Base-by-base conservation (phyloP, 2,329 filamentous ascomycete genomes). In the Ophiocordyceps camponoti-floridani region DNA sequence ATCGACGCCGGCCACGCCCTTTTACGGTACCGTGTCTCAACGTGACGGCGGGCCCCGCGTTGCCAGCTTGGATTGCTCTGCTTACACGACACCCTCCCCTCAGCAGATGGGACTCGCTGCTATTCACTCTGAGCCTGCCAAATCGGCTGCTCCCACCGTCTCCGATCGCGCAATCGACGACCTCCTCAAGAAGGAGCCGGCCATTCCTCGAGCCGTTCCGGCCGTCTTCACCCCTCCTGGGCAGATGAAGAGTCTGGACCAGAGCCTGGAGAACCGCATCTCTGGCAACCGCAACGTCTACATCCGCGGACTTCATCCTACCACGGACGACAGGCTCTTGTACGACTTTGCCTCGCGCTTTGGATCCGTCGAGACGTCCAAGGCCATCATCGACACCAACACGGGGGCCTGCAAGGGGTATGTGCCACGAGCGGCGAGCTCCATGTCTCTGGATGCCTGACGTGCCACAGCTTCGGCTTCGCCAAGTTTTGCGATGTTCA, bases 361-460 rank as follows among this genome's bases (percentile, higher is more conserved):
- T 58, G 93, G 91, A 40, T 79, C 82, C 48, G 91, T 98, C 47
- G 86, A 94, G 65, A 94, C 88, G 51, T 95, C 87, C 57, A 98
- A 98, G 71, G 91, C 93, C 13, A 98, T 98, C 65, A 94, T 98
- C 56, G 93, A 98, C 65, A 82, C 88, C 44, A 80, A 83, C 52
- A 94, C 86, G 43, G 85, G 87, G 48, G 81, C 87, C 50, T 98
- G 91, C 76, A 98, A 98, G 67, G 91, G 91, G 91, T 94, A 66
- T 27, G 23, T 41, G 9, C 12, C 3, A 7, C 18, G 11, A 4
- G 19, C 8, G 18, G 5, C 11, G 5, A 14, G 4, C 8, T 7
- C 9, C 14, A 30, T 12, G 30, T 18, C 7, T 18, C 4, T 16
- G n/a, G 26, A 30, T n/a, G 14, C 13, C 14, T 18, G 28, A 41